Evolutionary conservation across 768 basidiomycete genomes (phyloP).

Genomic region (Candolleomyces eurysporus): DNA sequence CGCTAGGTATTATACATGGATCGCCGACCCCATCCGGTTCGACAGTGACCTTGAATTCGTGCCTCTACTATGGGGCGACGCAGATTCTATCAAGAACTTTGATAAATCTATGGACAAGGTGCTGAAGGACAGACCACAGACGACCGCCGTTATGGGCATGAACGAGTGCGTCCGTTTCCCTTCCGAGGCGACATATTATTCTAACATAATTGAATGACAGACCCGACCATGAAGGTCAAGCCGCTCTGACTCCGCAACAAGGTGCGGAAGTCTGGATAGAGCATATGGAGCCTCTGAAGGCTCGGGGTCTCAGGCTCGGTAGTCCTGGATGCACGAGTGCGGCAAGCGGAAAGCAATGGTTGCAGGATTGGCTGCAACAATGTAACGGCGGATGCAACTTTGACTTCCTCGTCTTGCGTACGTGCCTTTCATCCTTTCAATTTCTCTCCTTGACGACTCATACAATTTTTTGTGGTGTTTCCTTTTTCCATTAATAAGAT

Average conservation of each 20-base stretch:
- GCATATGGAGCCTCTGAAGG: conserved; percentile 49
- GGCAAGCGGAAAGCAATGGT: conserved; percentile 52
- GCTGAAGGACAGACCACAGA: conserved; percentile 17
- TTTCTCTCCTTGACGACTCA: background rate
- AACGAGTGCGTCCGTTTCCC: conserved; percentile 43
- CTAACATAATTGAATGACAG: background rate
- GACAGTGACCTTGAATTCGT: conserved; percentile 45
- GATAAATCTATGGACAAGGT: conserved; percentile 38
- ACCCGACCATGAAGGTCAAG: conserved; percentile 39
- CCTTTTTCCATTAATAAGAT: conserved; percentile 21
- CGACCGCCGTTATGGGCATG: conserved; percentile 46
- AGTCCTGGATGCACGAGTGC: conserved; percentile 54
- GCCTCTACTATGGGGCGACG: conserved; percentile 54
- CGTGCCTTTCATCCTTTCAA: conserved; percentile 14
- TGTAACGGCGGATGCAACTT: conserved; percentile 52
- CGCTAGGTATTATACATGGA: conserved; percentile 54
- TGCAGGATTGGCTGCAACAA: conserved; percentile 48
- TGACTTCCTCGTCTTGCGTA: conserved; percentile 57
- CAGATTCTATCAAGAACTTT: conserved; percentile 35
- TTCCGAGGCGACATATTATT: background rate
- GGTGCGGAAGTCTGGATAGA: conserved; percentile 51
- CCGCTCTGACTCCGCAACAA: conserved; percentile 46
- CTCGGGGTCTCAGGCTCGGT: conserved; percentile 45
- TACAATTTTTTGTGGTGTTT: background rate
- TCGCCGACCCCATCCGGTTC: conserved; percentile 23